These are phyloP conservation scores for Suhomyces maxii DNA, from an alignment of 1,139 yeast species.

Conservation along the genomic window DNA sequence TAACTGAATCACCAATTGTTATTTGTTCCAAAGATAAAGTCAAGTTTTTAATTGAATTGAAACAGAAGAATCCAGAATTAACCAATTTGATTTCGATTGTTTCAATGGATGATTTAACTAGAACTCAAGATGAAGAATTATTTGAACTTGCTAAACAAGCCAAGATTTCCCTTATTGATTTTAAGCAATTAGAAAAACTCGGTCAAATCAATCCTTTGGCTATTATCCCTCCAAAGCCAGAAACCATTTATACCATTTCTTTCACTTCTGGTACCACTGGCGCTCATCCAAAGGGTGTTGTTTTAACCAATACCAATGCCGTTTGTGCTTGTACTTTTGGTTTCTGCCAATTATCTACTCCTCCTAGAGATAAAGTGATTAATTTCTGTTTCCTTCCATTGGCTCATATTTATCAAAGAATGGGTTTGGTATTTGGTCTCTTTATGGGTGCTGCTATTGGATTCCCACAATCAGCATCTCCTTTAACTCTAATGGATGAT, in stretches of 20 bases:
- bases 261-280: conserved; percentile 45
- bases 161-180: conserved; percentile 30
- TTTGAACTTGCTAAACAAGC: conserved; percentile 22
- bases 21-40: conserved; percentile 50
- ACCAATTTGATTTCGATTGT: conserved; percentile 34
- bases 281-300: conserved; percentile 39
- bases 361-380: background rate
- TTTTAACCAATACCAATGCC: conserved; percentile 32
- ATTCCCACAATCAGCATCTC: conserved; percentile 41
- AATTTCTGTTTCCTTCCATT: conserved; percentile 51
- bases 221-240: conserved; percentile 23
- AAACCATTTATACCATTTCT: conserved; percentile 25
- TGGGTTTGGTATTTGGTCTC: conserved; percentile 28
- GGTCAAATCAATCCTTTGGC: conserved; percentile 23
- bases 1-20: conserved; percentile 59
- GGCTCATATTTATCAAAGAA: conserved; percentile 68
- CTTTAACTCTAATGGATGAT: conserved; percentile 41
- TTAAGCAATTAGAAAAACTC: conserved; percentile 30
- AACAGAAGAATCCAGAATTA: conserved; percentile 24
- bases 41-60: conserved; percentile 38
- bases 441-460: conserved; percentile 36
- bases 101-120: conserved; percentile 50
- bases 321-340: conserved; percentile 26
- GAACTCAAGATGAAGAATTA: conserved; percentile 12
- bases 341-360: conserved; percentile 10